Percentiles rank a stretch among this genome's conserved stretches.
phyloP scores from a whole-genome alignment of 2,329 filamentous ascomycete species.

The Mycosphaerella sp. region DNA sequence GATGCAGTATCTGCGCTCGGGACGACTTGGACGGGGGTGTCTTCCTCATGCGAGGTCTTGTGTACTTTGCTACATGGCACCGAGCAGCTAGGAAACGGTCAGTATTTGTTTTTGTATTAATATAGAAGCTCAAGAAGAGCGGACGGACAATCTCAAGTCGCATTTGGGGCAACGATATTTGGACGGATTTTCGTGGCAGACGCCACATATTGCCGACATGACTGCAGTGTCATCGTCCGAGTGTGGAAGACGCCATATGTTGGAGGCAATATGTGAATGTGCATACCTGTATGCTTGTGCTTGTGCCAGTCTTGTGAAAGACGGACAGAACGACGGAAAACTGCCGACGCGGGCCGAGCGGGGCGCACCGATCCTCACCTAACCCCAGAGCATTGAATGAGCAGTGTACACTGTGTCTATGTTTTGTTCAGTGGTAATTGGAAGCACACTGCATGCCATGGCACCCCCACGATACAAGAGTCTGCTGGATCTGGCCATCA shows the following conservation, averaged over 20 bases:
- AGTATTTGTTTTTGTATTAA: background rate
- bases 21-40: conserved; percentile 3
- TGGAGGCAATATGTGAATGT: background rate
- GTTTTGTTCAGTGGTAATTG: no score
- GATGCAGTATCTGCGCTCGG: background rate
- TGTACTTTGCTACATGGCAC: conserved; percentile 36
- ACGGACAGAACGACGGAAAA: background rate
- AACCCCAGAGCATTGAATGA: background rate
- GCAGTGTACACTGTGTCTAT: no score
- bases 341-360: background rate
- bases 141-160: conserved; percentile 40
- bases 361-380: background rate
- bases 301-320: background rate
- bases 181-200: conserved; percentile 40
- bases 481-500: conserved; percentile 26
- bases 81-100: conserved; percentile 31
- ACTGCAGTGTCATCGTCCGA: conserved; percentile 10
- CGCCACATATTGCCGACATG: conserved; percentile 38
- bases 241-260: no score
- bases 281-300: background rate
- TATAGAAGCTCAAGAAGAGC: background rate
- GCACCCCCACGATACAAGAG: conserved; percentile 27
- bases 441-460: conserved; percentile 15
- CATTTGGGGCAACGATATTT: conserved; percentile 49
- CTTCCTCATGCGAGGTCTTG: conserved; percentile 29